A percentile compares a stretch with the other conserved stretches of the same genome.
These are phyloP conservation scores for Fimicolochytrium jonesii DNA, from an alignment of 192 early-diverging fungal genomes.

Conservation along the genomic window DNA sequence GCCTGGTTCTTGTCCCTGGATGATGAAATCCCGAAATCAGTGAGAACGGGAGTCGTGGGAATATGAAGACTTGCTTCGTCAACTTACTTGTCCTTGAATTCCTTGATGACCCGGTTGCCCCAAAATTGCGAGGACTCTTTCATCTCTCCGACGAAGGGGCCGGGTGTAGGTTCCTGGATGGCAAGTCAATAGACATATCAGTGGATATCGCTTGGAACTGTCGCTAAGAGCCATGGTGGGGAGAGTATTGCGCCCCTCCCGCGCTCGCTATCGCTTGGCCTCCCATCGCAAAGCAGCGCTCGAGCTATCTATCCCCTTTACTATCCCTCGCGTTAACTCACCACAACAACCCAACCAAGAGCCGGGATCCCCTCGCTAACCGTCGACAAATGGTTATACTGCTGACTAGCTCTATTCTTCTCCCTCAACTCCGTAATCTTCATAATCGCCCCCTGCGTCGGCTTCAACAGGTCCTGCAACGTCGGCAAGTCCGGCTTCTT, in stretches of 20 bases:
- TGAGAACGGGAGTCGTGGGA: too few relatives aligned
- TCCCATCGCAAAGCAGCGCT: too few relatives aligned
- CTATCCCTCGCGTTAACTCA: too few relatives aligned
- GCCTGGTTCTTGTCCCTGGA: constrained; percentile 70
- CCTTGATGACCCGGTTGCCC: constrained; percentile 82
- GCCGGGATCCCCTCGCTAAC: constrained; percentile 88
- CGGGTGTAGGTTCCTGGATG: constrained; percentile 84
- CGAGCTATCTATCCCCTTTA: too few relatives aligned
- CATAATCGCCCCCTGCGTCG: constrained; percentile 65
- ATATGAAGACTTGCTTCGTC: too few relatives aligned
- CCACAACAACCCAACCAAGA: constrained; percentile 87
- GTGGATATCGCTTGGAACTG: too few relatives aligned
- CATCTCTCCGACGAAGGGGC: constrained; percentile 81
- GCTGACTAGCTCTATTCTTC: constrained; percentile 67
- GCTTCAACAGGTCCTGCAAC: constrained; percentile 61
- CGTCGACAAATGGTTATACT: constrained; percentile 76
- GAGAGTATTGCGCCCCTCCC: too few relatives aligned
- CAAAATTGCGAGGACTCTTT: constrained; percentile 92
- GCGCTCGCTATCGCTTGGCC: too few relatives aligned
- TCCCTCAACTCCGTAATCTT: constrained; percentile 68
- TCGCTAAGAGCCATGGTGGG: too few relatives aligned
- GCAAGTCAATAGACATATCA: too few relatives aligned
- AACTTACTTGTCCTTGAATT: constrained; percentile 82
- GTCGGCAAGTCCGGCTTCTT: constrained; percentile 70
- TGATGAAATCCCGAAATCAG: not conserved